Base-by-base conservation (phyloP, 2,329 filamentous ascomycete species). In the Phyllosticta citribraziliensis region DNA sequence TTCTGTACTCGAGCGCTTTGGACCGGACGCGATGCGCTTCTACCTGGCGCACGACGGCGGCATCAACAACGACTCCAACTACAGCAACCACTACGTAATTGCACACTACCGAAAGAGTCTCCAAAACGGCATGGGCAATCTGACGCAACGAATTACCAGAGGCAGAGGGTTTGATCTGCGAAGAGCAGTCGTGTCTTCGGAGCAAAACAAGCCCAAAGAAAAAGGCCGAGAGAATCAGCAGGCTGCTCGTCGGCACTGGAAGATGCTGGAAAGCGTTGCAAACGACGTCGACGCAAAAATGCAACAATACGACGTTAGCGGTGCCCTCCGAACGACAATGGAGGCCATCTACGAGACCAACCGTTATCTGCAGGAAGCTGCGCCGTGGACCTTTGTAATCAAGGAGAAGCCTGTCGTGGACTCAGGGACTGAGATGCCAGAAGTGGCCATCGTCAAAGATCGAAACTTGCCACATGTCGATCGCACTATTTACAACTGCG, bases 1-100 rank as follows among this genome's bases (percentile, higher is more conserved):
- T 70, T 91, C 91, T 66, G 94, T 94, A 12, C 82, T 97, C 55
- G 87, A 96, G 65, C 84, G 92, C 6, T 99, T 91, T 75, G 91
- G 91, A 2, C 79, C 91, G 4, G 95, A 99, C 72, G 82, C 86
- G 0, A 85, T 99, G 81, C 87, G 94, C 10, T 97, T 89, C 75
- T 99, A 93, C 73, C 83, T 99, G 65, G 84, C 91, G 65, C 84
- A 88, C 64, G 87, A 92, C 64, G 92, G 91, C 52, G 88, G 86
- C 22, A 84, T 96, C 35, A 77, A 77, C 14, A 79, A 89, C 61
- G 94, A 99, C 70, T 83, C 90, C 30, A 86, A 91, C 72, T 99
- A 97, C 70, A 87, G 87, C 64, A 99, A 97, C 71, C 75, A 81
- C 14, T 80, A 83, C 63, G 88, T 99, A 64, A 84, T 88, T 53